Evolutionary conservation across 2,329 filamentous ascomycete species (phyloP).

Genomic region (Cercospora sp.): DNA sequence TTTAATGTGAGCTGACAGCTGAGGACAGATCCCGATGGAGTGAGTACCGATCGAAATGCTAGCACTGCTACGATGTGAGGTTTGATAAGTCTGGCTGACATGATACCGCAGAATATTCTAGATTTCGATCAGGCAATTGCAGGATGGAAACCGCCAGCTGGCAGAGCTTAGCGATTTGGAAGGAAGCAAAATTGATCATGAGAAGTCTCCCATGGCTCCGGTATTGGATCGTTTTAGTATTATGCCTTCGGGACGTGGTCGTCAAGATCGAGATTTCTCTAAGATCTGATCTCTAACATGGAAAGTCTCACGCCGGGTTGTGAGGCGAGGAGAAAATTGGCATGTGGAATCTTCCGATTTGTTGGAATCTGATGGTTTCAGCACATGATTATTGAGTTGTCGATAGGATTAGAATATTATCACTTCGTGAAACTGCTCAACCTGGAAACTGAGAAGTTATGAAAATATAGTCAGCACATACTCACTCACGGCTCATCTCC

Average conservation of each 20-base stretch:
- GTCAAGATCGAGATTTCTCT: not conserved
- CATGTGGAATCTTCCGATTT: not conserved
- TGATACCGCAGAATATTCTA: slow-evolving; percentile 15
- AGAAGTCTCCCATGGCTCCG: not conserved
- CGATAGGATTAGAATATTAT: not conserved
- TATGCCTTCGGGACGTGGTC: not conserved
- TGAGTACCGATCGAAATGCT: not conserved
- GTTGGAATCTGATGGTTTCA: not conserved
- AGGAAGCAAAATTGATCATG: not conserved
- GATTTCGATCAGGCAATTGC: not conserved
- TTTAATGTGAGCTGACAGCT: not conserved
- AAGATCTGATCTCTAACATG: not conserved
- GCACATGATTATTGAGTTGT: not conserved
- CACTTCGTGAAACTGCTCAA: not conserved
- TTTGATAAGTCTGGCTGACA: slow-evolving; percentile 1
- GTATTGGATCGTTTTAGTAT: not conserved
- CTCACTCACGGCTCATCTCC: not conserved
- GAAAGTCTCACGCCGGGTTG: not conserved
- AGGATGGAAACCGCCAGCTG: not conserved
- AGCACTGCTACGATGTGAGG: not conserved
- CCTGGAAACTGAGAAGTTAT: not conserved
- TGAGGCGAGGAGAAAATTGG: not conserved
- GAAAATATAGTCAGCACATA: not conserved
- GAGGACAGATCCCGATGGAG: slow-evolving; percentile 9
- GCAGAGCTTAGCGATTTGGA: not conserved